These are phyloP conservation scores for Venustampulla echinocandica DNA, from an alignment of 495 filamentous ascomycete species.

Conservation along the genomic window DNA sequence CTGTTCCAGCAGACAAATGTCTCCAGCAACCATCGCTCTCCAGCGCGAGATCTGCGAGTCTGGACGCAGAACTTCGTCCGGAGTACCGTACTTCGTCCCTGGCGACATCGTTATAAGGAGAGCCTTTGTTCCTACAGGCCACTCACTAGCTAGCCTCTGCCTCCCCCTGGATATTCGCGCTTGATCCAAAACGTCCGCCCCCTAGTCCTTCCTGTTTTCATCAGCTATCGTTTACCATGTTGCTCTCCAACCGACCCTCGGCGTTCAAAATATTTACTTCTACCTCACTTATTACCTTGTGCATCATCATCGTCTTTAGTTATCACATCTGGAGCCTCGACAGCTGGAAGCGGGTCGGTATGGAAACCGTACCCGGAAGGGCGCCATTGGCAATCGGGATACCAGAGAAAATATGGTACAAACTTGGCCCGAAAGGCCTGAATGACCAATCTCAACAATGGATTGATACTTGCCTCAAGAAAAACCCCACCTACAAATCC, in stretches of 20 bases:
- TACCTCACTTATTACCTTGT: background rate
- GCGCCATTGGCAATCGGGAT: background rate
- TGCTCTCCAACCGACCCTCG: background rate
- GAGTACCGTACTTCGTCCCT: too few relatives aligned
- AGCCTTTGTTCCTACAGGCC: too few relatives aligned
- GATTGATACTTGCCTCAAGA: conserved; percentile 4
- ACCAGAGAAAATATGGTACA: conserved; percentile 11
- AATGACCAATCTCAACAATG: background rate
- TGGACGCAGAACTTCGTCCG: too few relatives aligned
- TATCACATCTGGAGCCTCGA: background rate
- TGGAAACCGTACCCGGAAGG: background rate
- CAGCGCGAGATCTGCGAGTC: too few relatives aligned
- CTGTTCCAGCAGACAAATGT: too few relatives aligned
- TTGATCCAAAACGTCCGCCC: too few relatives aligned
- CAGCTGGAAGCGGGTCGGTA: background rate
- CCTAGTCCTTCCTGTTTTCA: too few relatives aligned
- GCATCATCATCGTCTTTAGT: background rate
- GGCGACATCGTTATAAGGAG: too few relatives aligned
- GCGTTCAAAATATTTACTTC: background rate
- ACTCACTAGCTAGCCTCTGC: too few relatives aligned
- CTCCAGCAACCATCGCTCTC: too few relatives aligned
- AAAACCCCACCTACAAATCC: conserved; percentile 4
- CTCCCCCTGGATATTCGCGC: too few relatives aligned
- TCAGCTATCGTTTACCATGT: too few relatives aligned
- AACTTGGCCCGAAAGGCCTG: conserved; percentile 7